Conservation (phyloP, 257 asterid species). For the Striga asiatica region DNA sequence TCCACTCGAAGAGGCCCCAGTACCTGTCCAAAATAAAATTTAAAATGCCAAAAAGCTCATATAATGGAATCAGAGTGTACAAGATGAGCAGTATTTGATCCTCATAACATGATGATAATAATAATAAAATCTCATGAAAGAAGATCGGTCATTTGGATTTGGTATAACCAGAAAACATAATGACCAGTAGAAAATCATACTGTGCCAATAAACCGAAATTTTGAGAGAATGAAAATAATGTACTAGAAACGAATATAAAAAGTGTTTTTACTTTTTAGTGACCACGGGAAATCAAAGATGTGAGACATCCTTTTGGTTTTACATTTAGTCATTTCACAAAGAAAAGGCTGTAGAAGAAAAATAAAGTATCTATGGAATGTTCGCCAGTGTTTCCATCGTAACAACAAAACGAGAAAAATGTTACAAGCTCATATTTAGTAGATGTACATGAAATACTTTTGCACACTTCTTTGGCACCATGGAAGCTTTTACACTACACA, state of each 20-base stretch:
- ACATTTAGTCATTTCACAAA: background rate
- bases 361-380: background rate
- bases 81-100: conserved; percentile 6
- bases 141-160: conserved; percentile 1
- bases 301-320: background rate
- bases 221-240: background rate
- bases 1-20: conserved; percentile 30
- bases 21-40: conserved; percentile 25
- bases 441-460: background rate
- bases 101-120: background rate
- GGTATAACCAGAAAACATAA: background rate
- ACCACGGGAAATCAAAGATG: conserved; percentile 9
- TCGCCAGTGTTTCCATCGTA: background rate
- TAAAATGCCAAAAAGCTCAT: conserved; percentile 14
- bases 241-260: too few relatives aligned
- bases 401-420: background rate
- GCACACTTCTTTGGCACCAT: conserved; percentile 2
- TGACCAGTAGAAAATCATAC: background rate
- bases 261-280: background rate
- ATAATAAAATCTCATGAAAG: background rate
- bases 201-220: background rate
- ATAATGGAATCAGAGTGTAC: conserved; percentile 6
- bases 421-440: background rate
- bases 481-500: background rate
- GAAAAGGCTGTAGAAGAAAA: background rate